Evolutionary conservation across 208 protist species (phyloP).

Genomic region (Acanthamoeba sp.): DNA sequence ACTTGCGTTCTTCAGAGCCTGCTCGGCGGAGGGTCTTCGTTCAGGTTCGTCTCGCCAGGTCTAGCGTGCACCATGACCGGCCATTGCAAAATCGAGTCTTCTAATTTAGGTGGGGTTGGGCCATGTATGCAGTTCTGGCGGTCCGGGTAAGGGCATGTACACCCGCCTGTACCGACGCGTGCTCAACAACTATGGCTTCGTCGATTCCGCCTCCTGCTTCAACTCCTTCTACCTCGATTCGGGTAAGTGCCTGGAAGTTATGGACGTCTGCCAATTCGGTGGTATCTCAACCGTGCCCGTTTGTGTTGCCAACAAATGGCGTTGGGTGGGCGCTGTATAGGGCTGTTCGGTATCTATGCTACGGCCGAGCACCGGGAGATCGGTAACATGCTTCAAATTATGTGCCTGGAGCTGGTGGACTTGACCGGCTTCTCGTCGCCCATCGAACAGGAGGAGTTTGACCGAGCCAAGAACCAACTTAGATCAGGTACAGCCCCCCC

Average conservation of each 20-base stretch:
- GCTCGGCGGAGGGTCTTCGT: conserved; percentile 87
- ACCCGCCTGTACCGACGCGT: conserved; percentile 83
- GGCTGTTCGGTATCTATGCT: conserved; percentile 80
- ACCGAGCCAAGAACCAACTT: conserved; percentile 84
- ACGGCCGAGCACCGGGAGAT: background rate
- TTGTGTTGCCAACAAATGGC: too few species aligned
- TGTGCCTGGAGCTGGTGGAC: conserved; percentile 5
- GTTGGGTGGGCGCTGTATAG: background rate
- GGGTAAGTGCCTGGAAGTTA: conserved; percentile 19
- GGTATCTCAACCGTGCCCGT: too few species aligned
- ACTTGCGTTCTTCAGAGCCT: conserved; percentile 82
- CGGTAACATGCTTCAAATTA: conserved; percentile 59
- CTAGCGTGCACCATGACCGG: too few species aligned
- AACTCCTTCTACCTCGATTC: conserved; percentile 82
- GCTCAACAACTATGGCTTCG: conserved; percentile 79
- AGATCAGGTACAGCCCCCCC: background rate
- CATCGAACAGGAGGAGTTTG: conserved; percentile 77
- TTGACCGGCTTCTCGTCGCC: background rate
- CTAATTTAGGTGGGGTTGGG: too few species aligned
- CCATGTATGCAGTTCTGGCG: conserved; percentile 45
- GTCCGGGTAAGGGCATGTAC: conserved; percentile 90
- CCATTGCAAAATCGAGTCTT: too few species aligned
- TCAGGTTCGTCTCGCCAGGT: conserved; percentile 57
- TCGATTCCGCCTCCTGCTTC: conserved; percentile 77
- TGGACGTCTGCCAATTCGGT: too few species aligned